These are phyloP conservation scores for Fusarium avenaceum DNA, from an alignment of 2,329 filamentous ascomycete genomes.

Conservation along the genomic window DNA sequence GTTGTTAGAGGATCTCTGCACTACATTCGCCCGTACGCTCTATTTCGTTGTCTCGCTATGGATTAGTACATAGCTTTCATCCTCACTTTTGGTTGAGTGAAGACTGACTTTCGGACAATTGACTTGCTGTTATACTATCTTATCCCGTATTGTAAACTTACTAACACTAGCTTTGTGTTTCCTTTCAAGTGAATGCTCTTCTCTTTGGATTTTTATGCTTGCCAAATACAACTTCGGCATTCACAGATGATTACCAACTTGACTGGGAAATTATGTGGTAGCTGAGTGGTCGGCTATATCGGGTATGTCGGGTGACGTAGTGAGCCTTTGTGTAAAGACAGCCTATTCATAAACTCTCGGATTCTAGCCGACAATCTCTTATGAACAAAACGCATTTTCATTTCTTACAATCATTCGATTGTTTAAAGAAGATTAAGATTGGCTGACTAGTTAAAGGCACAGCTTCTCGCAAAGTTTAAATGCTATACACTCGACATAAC, in stretches of 20 bases:
- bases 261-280: background rate
- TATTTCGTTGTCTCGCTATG: background rate
- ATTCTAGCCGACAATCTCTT: slow-evolving; percentile 1
- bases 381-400: background rate
- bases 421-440: background rate
- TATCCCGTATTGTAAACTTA: background rate
- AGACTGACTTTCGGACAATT: background rate
- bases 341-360: slow-evolving; percentile 6
- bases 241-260: too few species aligned
- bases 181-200: background rate
- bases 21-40: background rate
- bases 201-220: too few species aligned
- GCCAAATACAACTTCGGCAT: too few species aligned
- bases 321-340: background rate
- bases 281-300: slow-evolving; percentile 19
- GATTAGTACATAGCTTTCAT: background rate
- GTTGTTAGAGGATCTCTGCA: background rate
- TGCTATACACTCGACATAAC: background rate
- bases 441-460: background rate
- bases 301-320: slow-evolving; percentile 20
- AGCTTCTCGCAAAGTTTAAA: background rate
- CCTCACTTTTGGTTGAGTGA: background rate
- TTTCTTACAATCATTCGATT: too few species aligned
- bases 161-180: background rate
- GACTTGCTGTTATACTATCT: background rate